Evolutionary conservation across 306 rosid genomes (phyloP).

Genomic region (Ormosia emarginata): DNA sequence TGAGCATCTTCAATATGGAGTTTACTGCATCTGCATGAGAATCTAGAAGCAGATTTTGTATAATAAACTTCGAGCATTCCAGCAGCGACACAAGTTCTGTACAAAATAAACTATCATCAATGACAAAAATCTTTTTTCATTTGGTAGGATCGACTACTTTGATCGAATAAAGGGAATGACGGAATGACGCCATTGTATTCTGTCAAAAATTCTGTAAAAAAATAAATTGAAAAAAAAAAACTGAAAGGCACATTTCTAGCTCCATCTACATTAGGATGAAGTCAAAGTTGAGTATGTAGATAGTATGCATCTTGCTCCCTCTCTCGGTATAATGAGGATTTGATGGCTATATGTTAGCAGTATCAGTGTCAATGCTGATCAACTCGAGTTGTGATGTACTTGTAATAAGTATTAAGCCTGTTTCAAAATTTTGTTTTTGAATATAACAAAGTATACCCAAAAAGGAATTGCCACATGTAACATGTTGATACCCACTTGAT

Average conservation of each 20-base stretch:
- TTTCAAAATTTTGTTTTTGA: background rate
- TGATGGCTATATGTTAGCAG: background rate
- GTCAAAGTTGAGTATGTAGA: conserved; percentile 17
- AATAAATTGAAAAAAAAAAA: background rate
- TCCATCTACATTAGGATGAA: conserved; percentile 10
- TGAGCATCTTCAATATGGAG: conserved; percentile 30
- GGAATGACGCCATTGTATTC: background rate
- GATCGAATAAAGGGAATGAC: background rate
- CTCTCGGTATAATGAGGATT: background rate
- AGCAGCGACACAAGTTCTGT: conserved; percentile 28
- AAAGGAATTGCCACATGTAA: background rate
- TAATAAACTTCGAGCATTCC: conserved; percentile 33
- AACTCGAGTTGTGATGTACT: background rate
- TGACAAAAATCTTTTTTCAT: background rate
- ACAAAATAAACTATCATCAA: background rate
- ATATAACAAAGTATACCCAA: background rate
- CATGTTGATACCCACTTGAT: too few species aligned
- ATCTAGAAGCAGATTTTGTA: conserved; percentile 43
- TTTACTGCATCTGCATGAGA: conserved; percentile 16
- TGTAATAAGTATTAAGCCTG: background rate
- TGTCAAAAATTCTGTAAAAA: background rate
- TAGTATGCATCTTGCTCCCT: background rate
- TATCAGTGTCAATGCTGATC: background rate
- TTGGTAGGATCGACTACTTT: background rate
- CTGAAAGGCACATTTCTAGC: conserved; percentile 3